A percentile compares a stretch with the other conserved stretches of the same genome.
phyloP scores from a whole-genome alignment of 306 rosid genomes.

The Inga laurina region DNA sequence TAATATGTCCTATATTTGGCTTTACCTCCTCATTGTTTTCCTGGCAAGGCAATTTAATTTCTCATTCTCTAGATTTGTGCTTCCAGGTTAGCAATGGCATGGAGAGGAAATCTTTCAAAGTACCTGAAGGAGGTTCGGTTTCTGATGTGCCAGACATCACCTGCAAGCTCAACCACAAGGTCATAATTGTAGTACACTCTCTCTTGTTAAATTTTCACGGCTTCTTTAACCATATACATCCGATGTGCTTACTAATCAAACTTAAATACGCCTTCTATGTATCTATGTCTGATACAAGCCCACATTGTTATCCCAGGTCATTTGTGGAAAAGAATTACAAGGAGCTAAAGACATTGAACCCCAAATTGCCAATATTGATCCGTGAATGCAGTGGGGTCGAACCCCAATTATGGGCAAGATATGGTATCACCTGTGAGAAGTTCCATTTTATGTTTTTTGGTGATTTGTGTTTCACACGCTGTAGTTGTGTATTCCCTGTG shows the following conservation, averaged over 20 bases:
- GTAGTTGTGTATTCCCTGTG: slow-evolving; percentile 14
- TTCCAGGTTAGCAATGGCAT: slow-evolving; percentile 61
- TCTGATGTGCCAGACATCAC: slow-evolving; percentile 88
- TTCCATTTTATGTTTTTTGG: not conserved
- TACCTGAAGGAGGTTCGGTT: slow-evolving; percentile 88
- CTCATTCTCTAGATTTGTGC: slow-evolving; percentile 20
- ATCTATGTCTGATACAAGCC: slow-evolving; percentile 1
- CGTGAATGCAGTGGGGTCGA: slow-evolving; percentile 87
- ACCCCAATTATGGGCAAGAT: slow-evolving; percentile 98
- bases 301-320: slow-evolving; percentile 46
- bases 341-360: slow-evolving; percentile 83
- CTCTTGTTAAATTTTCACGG: not conserved
- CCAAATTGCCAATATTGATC: slow-evolving; percentile 85
- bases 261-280: not conserved
- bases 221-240: not conserved
- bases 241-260: not conserved
- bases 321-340: slow-evolving; percentile 87
- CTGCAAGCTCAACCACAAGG: slow-evolving; percentile 89
- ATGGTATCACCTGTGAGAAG: slow-evolving; percentile 53
- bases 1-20: not conserved
- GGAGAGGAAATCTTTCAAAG: slow-evolving; percentile 78
- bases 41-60: slow-evolving; percentile 25
- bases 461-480: slow-evolving; percentile 6
- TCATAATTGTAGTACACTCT: slow-evolving; percentile 30
- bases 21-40: not conserved